These are phyloP conservation scores for Eutypella sp. DNA, from an alignment of 2,329 filamentous ascomycete genomes.

Conservation along the genomic window DNA sequence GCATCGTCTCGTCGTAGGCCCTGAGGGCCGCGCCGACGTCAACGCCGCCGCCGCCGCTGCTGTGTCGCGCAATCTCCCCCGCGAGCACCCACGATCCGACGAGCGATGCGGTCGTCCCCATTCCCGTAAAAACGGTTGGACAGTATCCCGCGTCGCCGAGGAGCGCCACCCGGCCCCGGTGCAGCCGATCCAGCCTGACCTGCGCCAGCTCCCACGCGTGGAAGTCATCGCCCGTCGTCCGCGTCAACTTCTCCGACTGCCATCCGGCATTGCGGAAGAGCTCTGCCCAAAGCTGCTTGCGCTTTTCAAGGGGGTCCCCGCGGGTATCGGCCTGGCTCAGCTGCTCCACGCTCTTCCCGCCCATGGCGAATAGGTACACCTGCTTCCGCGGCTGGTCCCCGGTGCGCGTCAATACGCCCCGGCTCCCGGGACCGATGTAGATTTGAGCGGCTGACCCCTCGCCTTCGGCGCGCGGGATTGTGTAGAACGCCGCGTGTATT, in stretches of 20 bases:
- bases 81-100: constrained; percentile 10
- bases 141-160: constrained; percentile 13
- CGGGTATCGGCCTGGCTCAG: too few species aligned
- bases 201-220: constrained; percentile 8
- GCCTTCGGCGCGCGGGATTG: constrained; percentile 24
- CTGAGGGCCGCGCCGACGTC: constrained; percentile 6
- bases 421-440: constrained; percentile 29
- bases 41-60: too few species aligned
- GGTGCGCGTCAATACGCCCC: constrained; percentile 33
- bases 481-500: constrained; percentile 33
- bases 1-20: constrained; percentile 4
- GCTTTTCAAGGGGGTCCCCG: constrained; percentile 8
- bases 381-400: constrained; percentile 26
- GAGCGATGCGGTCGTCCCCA: constrained; percentile 7
- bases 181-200: constrained; percentile 8
- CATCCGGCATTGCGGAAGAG: constrained; percentile 2
- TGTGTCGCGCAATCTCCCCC: constrained; percentile 8
- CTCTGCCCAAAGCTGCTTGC: constrained; percentile 7
- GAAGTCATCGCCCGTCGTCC: constrained; percentile 5
- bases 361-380: constrained; percentile 22
- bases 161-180: constrained; percentile 9
- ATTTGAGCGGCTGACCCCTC: constrained; percentile 24
- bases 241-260: constrained; percentile 6
- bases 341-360: constrained; percentile 1
- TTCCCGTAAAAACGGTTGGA: constrained; percentile 7